These are phyloP conservation scores for Chalciporus chontae DNA, from an alignment of 768 basidiomycete species.

Conservation along the genomic window DNA sequence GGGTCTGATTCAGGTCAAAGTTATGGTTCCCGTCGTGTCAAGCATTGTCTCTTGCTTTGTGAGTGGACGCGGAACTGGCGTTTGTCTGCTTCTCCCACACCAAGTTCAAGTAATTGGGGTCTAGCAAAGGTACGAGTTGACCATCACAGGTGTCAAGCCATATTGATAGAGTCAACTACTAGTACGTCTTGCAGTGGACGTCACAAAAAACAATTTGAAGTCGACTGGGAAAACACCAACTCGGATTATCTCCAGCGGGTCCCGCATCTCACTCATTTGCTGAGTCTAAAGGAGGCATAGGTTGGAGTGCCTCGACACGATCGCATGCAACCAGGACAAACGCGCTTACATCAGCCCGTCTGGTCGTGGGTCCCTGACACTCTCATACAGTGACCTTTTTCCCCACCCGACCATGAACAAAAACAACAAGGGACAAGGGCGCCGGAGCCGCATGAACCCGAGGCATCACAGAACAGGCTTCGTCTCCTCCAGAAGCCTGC, in stretches of 20 bases:
- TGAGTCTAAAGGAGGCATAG: background rate
- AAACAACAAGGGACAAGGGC: slow-evolving; percentile 15
- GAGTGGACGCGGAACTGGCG: background rate
- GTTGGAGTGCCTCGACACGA: background rate
- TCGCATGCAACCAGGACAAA: background rate
- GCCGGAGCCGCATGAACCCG: slow-evolving; percentile 18
- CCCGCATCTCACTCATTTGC: background rate
- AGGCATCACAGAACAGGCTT: slow-evolving; percentile 36
- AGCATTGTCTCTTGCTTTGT: background rate
- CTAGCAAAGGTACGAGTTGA: no score
- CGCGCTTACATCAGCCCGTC: background rate
- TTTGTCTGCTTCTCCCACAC: no score
- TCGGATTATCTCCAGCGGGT: slow-evolving; percentile 3
- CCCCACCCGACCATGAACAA: slow-evolving; percentile 1
- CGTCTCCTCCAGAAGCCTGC: slow-evolving; percentile 1
- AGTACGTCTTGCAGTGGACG: background rate
- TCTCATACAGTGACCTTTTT: background rate
- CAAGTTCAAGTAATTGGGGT: no score
- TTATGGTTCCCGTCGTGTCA: background rate
- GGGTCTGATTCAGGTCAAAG: background rate
- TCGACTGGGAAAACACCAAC: background rate
- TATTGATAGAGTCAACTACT: background rate
- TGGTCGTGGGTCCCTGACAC: background rate
- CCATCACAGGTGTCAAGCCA: background rate
- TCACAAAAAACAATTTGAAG: background rate